phyloP scores from a whole-genome alignment of 345 rosid species.

The Eutrema japonicum region DNA sequence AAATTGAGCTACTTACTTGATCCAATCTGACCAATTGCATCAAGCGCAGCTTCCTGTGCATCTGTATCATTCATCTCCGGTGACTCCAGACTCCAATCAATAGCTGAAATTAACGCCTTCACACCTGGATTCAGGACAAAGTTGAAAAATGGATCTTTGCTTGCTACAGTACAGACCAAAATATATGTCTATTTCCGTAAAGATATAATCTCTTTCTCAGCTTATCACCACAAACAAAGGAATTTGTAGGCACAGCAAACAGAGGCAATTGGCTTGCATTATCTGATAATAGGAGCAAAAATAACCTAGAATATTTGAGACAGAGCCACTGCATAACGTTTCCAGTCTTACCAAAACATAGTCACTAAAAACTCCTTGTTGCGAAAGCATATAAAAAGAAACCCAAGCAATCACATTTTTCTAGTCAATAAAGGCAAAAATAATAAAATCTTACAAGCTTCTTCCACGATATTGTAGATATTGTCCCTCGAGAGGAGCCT shows the following conservation, averaged over 20 bases:
- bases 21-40: constrained; percentile 89
- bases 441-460: constrained; percentile 57
- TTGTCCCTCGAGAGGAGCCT: constrained; percentile 74
- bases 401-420: not conserved
- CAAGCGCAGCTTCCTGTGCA: constrained; percentile 81
- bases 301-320: not conserved
- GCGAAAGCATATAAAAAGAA: constrained; percentile 1
- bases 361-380: constrained; percentile 7
- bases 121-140: constrained; percentile 58
- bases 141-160: not conserved
- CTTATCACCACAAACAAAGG: constrained; percentile 7
- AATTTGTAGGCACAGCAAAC: not conserved
- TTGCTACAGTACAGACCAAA: constrained; percentile 10
- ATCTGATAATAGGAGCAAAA: not conserved
- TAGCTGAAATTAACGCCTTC: constrained; percentile 63
- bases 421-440: not conserved
- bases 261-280: not conserved
- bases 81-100: constrained; percentile 61
- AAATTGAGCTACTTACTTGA: constrained; percentile 58
- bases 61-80: constrained; percentile 54
- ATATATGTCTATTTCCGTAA: constrained; percentile 3
- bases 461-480: constrained; percentile 53
- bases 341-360: not conserved
- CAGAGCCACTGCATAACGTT: not conserved
- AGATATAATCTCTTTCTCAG: constrained; percentile 1